Base-by-base conservation (phyloP, 2,329 filamentous ascomycete genomes). In the Alternaria incomplexa region DNA sequence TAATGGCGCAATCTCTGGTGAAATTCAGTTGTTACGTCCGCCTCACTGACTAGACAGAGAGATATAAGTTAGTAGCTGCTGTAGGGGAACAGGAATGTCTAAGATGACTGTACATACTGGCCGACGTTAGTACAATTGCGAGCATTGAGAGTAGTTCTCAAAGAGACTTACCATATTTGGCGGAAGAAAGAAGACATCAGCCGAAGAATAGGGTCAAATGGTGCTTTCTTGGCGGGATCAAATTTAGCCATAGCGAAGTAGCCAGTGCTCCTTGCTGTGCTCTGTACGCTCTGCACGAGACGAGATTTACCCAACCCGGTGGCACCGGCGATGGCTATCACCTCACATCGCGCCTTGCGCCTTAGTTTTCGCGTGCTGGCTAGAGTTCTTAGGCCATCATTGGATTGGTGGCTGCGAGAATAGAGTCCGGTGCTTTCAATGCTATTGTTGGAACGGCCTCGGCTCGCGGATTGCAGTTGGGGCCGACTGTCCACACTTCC, bases 171-270 rank as follows among this genome's bases (percentile, higher is more conserved):
- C 48, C 48, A 90, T 7, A 90, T 89, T 65, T 90, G 88, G 25
- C 88, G 84, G 60, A 90, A 86, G 17, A 90, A 78, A 40, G 86
- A 88, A 7, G 85, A 86, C 79, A 90, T 83, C n/a, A 88, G 81
- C 63, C 84, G 85, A 17, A 89, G 80, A 40, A 89, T 83, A 0
- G 88, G 86, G 58, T 89, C 88, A 65, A 89, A 90, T 0, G 88
- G 88, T 6, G 86, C 83, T 57, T 84, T 84, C 67, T 85, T 85
- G 17, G 86, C 83, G 56, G 85, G 83, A 66, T 90, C 88, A 58
- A 90, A 87, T 67, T 86, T 87, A 25, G 87, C 84, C 50, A 85
- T 84, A 1, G 87, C 86, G 68, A 88, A 88, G 69, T 89, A 90
- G 6, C 88, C 88, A 61, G 85, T 78, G 66, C 83, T 85, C 30